Conservation (phyloP, 768 basidiomycete genomes). For the Trametes elegans region DNA sequence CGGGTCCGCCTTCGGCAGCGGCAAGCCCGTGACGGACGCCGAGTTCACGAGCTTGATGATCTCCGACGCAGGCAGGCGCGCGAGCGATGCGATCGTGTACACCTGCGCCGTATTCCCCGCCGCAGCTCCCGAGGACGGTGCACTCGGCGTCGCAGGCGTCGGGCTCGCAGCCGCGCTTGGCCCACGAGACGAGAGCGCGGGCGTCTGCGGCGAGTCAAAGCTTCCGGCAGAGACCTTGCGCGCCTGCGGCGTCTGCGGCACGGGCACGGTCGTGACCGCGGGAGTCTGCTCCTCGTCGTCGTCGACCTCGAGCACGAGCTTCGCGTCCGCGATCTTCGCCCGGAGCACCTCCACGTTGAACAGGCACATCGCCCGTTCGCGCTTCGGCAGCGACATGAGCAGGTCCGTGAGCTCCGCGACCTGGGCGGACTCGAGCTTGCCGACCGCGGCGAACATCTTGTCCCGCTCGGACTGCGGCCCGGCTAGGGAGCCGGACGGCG, state of each 20-base stretch:
- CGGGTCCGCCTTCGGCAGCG: conserved; percentile 68
- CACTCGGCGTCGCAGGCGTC: conserved; percentile 58
- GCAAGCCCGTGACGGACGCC: conserved; percentile 47
- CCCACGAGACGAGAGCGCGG: conserved; percentile 72
- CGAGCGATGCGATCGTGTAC: conserved; percentile 69
- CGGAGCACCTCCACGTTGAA: conserved; percentile 83
- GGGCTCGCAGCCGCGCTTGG: conserved; percentile 73
- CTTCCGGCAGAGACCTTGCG: conserved; percentile 46
- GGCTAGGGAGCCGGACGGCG: conserved; percentile 56
- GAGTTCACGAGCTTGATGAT: conserved; percentile 62
- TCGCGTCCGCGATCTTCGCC: conserved; percentile 78
- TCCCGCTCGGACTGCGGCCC: conserved; percentile 72
- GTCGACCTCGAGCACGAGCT: conserved; percentile 73
- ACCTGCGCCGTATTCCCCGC: conserved; percentile 18
- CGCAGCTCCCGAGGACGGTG: conserved; percentile 20
- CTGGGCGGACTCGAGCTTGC: conserved; percentile 57
- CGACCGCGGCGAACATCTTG: conserved; percentile 65
- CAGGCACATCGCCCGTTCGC: conserved; percentile 87
- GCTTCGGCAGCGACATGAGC: conserved; percentile 82
- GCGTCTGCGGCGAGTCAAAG: conserved; percentile 62
- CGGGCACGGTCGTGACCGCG: conserved; percentile 36
- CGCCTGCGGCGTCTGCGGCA: conserved; percentile 58
- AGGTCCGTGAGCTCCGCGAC: conserved; percentile 71
- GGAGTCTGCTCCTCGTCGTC: conserved; percentile 50
- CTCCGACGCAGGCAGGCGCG: conserved; percentile 71